A percentile compares a stretch with the other conserved stretches of the same genome.
Conservation (phyloP, 768 basidiomycete genomes). For the Leccinum boreale region DNA sequence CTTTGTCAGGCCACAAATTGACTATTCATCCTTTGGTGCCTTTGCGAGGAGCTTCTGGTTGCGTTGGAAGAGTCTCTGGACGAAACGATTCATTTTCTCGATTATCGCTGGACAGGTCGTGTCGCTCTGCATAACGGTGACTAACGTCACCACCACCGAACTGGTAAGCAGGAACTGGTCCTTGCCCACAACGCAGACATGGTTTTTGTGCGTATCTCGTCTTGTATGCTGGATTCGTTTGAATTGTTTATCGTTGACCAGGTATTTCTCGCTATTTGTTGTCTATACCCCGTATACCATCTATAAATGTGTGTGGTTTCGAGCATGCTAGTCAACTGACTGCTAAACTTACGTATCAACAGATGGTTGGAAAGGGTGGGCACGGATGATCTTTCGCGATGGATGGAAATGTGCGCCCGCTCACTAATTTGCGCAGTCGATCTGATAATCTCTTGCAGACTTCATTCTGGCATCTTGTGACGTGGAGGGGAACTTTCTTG, state of each 20-base stretch:
- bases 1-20: slow-evolving; percentile 53
- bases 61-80: slow-evolving; percentile 77
- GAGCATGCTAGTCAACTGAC: background rate
- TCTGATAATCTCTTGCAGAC: slow-evolving; percentile 42
- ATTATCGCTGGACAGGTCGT: slow-evolving; percentile 78
- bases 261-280: slow-evolving; percentile 74
- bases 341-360: background rate
- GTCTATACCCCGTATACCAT: slow-evolving; percentile 89
- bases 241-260: slow-evolving; percentile 24
- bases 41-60: slow-evolving; percentile 51
- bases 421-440: background rate
- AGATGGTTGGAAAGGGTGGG: slow-evolving; percentile 88
- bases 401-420: slow-evolving; percentile 79
- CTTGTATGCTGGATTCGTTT: background rate
- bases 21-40: slow-evolving; percentile 55
- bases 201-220: slow-evolving; percentile 63
- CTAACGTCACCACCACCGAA: slow-evolving; percentile 83
- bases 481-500: slow-evolving; percentile 86
- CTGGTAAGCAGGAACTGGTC: slow-evolving; percentile 66
- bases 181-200: slow-evolving; percentile 77
- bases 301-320: slow-evolving; percentile 62
- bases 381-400: slow-evolving; percentile 63
- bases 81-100: slow-evolving; percentile 64
- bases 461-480: slow-evolving; percentile 75
- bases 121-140: slow-evolving; percentile 86